Evolutionary conservation across 352 stramenopile genomes (phyloP).

Genomic region (Phytophthora sojae): DNA sequence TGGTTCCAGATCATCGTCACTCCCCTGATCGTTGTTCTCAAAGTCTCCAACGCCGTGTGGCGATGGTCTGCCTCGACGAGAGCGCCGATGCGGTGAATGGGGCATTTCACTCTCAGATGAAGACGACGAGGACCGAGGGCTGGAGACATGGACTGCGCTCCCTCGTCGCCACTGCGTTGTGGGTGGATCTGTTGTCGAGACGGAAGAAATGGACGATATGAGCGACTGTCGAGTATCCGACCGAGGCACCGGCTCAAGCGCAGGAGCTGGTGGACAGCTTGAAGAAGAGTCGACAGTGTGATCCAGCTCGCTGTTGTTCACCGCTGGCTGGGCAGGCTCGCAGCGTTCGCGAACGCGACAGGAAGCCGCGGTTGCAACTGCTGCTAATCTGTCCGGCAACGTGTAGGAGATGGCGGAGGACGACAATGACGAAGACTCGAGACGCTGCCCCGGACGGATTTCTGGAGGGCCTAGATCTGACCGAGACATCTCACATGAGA

Average conservation of each 20-base stretch:
- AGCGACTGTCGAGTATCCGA: slow-evolving; percentile 8
- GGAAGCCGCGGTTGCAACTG: slow-evolving; percentile 20
- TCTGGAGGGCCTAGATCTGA: slow-evolving; percentile 22
- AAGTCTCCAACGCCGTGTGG: not conserved
- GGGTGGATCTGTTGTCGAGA: slow-evolving; percentile 14
- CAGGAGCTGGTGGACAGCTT: slow-evolving; percentile 7
- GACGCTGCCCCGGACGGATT: not conserved
- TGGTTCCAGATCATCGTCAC: slow-evolving; percentile 25
- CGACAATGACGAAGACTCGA: slow-evolving; percentile 15
- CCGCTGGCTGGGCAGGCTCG: slow-evolving; percentile 4
- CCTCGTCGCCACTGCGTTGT: slow-evolving; percentile 10
- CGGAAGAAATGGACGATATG: slow-evolving; percentile 33
- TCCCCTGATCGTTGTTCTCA: slow-evolving; percentile 25
- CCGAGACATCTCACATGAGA: slow-evolving; percentile 26
- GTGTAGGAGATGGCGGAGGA: slow-evolving; percentile 19
- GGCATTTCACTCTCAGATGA: slow-evolving; percentile 30
- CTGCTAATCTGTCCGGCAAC: slow-evolving; percentile 16
- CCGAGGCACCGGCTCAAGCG: slow-evolving; percentile 8
- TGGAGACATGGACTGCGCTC: slow-evolving; percentile 8
- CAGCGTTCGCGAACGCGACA: slow-evolving; percentile 16
- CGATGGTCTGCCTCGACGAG: slow-evolving; percentile 10
- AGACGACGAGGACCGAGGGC: slow-evolving; percentile 26
- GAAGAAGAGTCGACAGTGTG: slow-evolving; percentile 25
- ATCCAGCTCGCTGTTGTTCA: slow-evolving; percentile 28
- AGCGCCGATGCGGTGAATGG: slow-evolving; percentile 12